These are phyloP conservation scores for Exophiala bonariae DNA, from an alignment of 2,329 filamentous ascomycete species.

Conservation along the genomic window DNA sequence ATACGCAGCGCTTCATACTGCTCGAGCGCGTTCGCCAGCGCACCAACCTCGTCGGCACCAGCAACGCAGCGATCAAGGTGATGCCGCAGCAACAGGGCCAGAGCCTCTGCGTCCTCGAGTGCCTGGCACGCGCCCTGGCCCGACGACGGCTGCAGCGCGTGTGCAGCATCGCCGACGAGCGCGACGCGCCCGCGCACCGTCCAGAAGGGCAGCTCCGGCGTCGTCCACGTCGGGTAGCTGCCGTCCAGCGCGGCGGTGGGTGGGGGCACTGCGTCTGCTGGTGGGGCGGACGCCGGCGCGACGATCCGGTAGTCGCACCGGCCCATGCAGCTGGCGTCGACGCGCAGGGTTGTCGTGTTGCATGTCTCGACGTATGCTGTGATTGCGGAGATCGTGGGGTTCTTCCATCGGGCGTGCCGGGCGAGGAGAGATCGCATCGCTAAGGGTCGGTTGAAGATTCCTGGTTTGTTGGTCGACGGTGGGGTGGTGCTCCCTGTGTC, in stretches of 20 bases:
- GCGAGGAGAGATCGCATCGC: slow-evolving; percentile 31
- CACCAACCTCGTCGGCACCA: background rate
- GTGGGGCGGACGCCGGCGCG: background rate
- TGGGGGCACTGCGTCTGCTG: background rate
- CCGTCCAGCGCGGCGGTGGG: slow-evolving; percentile 29
- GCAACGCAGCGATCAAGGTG: slow-evolving; percentile 25
- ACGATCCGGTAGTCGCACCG: too few relatives aligned
- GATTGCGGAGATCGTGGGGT: slow-evolving; percentile 45
- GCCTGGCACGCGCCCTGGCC: slow-evolving; percentile 59
- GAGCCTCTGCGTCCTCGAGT: slow-evolving; percentile 54
- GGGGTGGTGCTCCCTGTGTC: slow-evolving; percentile 10
- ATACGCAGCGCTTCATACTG: slow-evolving; percentile 37
- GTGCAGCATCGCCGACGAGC: slow-evolving; percentile 58
- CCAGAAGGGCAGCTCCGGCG: slow-evolving; percentile 50
- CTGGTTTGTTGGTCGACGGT: slow-evolving; percentile 6
- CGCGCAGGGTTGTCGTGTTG: too few relatives aligned
- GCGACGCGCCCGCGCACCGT: slow-evolving; percentile 46
- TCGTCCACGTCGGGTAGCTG: slow-evolving; percentile 52
- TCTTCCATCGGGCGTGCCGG: slow-evolving; percentile 47
- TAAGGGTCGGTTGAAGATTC: slow-evolving; percentile 13
- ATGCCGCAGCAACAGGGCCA: slow-evolving; percentile 44
- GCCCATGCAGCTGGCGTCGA: too few relatives aligned
- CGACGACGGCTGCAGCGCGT: slow-evolving; percentile 54
- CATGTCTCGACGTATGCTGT: slow-evolving; percentile 38
- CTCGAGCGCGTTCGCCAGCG: slow-evolving; percentile 31